A percentile compares a stretch with the other conserved stretches of the same genome.
phyloP scores from a whole-genome alignment of 371 early-diverging fungal species.

The Phascolomyces articulosus region DNA sequence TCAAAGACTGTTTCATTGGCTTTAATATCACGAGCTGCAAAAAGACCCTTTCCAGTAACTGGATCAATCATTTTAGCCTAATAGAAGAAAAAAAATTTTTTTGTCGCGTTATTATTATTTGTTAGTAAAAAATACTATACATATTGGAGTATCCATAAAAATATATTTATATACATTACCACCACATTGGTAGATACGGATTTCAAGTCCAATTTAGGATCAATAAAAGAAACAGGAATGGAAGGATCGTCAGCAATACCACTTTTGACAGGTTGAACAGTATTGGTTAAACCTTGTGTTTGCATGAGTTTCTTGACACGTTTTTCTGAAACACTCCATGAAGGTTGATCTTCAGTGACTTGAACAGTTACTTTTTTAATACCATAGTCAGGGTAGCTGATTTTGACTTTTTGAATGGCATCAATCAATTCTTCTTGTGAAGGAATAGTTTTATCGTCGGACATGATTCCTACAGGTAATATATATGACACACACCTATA shows the following conservation, averaged over 20 bases:
- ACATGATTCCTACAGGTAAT: neutral
- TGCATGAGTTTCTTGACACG: conserved; percentile 70
- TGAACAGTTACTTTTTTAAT: conserved; percentile 57
- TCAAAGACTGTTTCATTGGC: conserved; percentile 58
- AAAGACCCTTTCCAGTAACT: conserved; percentile 67
- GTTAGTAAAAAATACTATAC: neutral
- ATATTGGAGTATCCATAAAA: neutral
- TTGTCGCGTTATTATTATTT: neutral
- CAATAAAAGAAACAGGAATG: conserved; percentile 65
- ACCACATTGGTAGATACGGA: conserved; percentile 39
- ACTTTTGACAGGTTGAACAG: conserved; percentile 27
- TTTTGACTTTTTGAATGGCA: conserved; percentile 53
- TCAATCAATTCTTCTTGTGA: conserved; percentile 37
- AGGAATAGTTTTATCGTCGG: conserved; percentile 39
- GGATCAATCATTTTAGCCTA: conserved; percentile 61
- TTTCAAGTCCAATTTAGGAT: conserved; percentile 56
- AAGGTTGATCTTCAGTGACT: conserved; percentile 45
- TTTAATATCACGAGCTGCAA: conserved; percentile 60
- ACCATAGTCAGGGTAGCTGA: conserved; percentile 56
- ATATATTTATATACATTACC: conserved; percentile 25
- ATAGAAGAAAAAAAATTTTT: no score
- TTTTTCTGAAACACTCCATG: conserved; percentile 70
- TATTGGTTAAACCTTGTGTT: conserved; percentile 47
- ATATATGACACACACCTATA: no score
- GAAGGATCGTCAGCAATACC: conserved; percentile 62